Evolutionary conservation across 768 basidiomycete genomes (phyloP).

Genomic region (Tremella fuciformis): DNA sequence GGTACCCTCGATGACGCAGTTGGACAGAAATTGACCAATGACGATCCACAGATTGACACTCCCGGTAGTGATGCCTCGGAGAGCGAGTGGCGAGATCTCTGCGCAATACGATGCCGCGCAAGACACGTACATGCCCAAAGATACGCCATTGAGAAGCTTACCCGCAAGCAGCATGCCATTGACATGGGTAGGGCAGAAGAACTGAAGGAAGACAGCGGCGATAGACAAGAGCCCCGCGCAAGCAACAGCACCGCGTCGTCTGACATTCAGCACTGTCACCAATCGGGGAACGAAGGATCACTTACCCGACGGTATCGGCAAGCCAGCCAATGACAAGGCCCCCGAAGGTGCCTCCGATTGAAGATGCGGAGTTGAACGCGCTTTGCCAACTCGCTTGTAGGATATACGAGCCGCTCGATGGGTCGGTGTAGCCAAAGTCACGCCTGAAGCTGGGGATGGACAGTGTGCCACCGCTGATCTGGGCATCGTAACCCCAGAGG

Average conservation of each 20-base stretch:
- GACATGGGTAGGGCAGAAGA: slow-evolving; percentile 20
- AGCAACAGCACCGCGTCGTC: slow-evolving; percentile 20
- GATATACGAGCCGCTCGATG: slow-evolving; percentile 10
- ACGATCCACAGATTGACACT: slow-evolving; percentile 48
- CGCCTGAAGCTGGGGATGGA: slow-evolving; percentile 19
- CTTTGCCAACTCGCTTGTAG: slow-evolving; percentile 21
- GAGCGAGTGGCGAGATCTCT: slow-evolving; percentile 47
- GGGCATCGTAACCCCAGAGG: slow-evolving; percentile 26
- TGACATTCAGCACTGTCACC: background rate
- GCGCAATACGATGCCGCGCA: slow-evolving; percentile 42
- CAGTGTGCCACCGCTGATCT: slow-evolving; percentile 19
- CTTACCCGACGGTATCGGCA: slow-evolving; percentile 21
- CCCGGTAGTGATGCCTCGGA: slow-evolving; percentile 46
- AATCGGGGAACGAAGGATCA: background rate
- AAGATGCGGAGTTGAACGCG: slow-evolving; percentile 19
- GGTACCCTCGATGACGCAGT: slow-evolving; percentile 23
- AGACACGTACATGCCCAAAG: slow-evolving; percentile 47
- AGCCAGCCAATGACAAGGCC: slow-evolving; percentile 14
- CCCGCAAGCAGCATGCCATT: slow-evolving; percentile 29
- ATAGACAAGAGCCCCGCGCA: slow-evolving; percentile 16
- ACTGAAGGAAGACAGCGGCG: slow-evolving; percentile 21
- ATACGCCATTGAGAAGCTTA: slow-evolving; percentile 40
- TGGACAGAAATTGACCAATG: slow-evolving; percentile 36
- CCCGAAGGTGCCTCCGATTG: slow-evolving; percentile 22
- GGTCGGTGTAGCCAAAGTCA: slow-evolving; percentile 18